Percentiles rank a stretch among this genome's conserved stretches.
These are phyloP conservation scores for Beauveria brongniartii DNA, from an alignment of 2,329 filamentous ascomycete species.

Conservation along the genomic window DNA sequence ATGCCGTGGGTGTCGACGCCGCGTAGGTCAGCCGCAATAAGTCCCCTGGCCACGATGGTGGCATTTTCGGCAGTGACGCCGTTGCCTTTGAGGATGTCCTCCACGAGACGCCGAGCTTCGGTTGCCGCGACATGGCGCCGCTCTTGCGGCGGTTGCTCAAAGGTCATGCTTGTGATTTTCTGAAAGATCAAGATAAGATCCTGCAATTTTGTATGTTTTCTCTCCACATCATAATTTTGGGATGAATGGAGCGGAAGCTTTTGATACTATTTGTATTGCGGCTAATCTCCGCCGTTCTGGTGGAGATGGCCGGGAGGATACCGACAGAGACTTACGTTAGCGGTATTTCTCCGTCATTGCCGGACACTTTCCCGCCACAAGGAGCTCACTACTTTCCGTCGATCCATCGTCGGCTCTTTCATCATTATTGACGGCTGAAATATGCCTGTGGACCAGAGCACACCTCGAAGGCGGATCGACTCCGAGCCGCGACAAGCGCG, in stretches of 20 bases:
- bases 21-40: constrained; percentile 67
- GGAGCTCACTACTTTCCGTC: background rate
- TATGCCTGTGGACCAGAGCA: background rate
- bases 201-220: too few relatives aligned
- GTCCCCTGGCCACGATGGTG: constrained; percentile 53
- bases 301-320: background rate
- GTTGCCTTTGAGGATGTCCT: constrained; percentile 50
- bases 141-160: constrained; percentile 12
- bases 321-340: background rate
- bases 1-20: constrained; percentile 73
- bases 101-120: constrained; percentile 39
- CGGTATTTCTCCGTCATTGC: background rate
- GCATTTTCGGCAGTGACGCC: constrained; percentile 53
- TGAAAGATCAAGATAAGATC: constrained; percentile 4
- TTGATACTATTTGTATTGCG: constrained; percentile 4
- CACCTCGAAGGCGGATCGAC: constrained; percentile 12
- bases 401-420: background rate
- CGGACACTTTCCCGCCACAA: background rate
- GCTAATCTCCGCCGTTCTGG: background rate
- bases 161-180: constrained; percentile 9
- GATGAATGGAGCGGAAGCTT: background rate
- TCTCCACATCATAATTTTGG: background rate
- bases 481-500: constrained; percentile 19
- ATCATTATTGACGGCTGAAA: background rate
- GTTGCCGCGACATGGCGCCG: constrained; percentile 28